Evolutionary conservation across 257 asterid species (phyloP).

Genomic region (Salvia splendens): DNA sequence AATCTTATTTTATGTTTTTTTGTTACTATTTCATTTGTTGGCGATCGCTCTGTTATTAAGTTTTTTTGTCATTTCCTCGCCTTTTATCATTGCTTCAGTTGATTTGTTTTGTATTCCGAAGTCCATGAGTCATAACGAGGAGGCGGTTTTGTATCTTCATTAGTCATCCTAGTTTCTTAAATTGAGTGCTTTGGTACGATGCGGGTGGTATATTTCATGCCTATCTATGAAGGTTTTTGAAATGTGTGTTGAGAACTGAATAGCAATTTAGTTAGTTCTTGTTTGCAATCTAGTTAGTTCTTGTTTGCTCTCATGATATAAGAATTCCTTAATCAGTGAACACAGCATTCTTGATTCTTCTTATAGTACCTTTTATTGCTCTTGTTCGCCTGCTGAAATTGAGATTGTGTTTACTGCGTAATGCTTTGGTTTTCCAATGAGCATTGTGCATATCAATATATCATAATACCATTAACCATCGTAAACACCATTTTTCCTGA

Average conservation of each 20-base stretch:
- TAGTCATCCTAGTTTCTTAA: neutral
- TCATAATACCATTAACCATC: neutral
- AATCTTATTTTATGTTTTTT: neutral
- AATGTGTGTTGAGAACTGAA: too few species aligned
- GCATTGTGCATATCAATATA: neutral
- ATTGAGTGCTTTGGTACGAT: neutral
- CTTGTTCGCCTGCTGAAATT: neutral
- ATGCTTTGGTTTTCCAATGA: neutral
- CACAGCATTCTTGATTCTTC: too few species aligned
- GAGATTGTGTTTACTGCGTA: conserved; percentile 1
- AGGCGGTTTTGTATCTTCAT: neutral
- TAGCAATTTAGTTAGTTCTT: too few species aligned
- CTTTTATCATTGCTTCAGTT: neutral
- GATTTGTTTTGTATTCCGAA: neutral
- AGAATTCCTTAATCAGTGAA: too few species aligned
- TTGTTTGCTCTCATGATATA: too few species aligned
- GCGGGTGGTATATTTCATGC: neutral
- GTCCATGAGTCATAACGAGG: neutral
- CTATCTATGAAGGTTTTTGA: too few species aligned
- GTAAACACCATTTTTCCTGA: neutral
- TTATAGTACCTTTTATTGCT: too few species aligned
- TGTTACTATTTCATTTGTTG: too few species aligned
- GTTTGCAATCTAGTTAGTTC: too few species aligned
- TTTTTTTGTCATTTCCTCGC: too few species aligned
- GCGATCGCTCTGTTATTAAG: too few species aligned